These are phyloP conservation scores for Populus hybrid DNA, from an alignment of 441 rosid species.

Conservation along the genomic window DNA sequence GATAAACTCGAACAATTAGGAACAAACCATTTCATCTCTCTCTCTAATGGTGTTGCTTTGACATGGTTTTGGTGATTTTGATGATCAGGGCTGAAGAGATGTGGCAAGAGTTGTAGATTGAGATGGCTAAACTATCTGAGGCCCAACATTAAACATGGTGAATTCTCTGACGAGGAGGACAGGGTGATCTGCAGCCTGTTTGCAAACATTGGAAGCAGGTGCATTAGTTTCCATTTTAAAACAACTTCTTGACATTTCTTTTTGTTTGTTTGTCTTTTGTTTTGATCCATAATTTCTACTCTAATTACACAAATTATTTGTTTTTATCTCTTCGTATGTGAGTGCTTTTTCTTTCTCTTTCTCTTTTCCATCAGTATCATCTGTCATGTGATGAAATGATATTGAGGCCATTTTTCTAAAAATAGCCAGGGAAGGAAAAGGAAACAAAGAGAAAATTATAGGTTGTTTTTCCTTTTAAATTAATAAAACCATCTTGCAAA, in stretches of 20 bases:
- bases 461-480: background rate
- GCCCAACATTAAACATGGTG: slow-evolving; percentile 66
- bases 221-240: background rate
- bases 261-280: background rate
- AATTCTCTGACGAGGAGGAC: slow-evolving; percentile 60
- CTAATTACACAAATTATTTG: background rate
- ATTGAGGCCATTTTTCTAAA: slow-evolving; percentile 13
- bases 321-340: background rate
- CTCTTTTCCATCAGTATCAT: background rate
- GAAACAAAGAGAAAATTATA: background rate
- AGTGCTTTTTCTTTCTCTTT: background rate
- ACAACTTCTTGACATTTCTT: background rate
- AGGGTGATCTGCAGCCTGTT: slow-evolving; percentile 47
- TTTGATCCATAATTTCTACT: background rate
- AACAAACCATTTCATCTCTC: background rate
- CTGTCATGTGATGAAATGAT: background rate
- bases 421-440: slow-evolving; percentile 13
- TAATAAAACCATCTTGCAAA: background rate
- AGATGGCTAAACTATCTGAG: slow-evolving; percentile 69
- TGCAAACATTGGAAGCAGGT: slow-evolving; percentile 66
- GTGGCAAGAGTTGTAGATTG: slow-evolving; percentile 72
- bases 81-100: slow-evolving; percentile 48
- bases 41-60: background rate
- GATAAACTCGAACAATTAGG: background rate
- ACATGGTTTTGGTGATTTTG: background rate